A percentile compares a stretch with the other conserved stretches of the same genome.
Conservation (phyloP, 306 rosid genomes). For the Prinsepia uniflora region DNA sequence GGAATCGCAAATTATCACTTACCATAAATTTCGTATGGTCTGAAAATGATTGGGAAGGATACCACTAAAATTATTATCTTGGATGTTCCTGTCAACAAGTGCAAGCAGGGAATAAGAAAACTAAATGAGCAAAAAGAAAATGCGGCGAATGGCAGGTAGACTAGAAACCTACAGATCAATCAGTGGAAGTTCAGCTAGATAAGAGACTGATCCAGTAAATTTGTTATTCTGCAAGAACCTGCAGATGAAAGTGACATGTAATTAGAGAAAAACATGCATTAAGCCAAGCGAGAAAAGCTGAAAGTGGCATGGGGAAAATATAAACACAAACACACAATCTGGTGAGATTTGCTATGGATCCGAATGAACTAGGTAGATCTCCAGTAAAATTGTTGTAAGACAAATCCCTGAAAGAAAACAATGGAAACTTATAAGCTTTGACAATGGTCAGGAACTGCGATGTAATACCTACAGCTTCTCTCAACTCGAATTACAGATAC, state of each 20-base stretch:
- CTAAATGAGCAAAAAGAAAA: background rate
- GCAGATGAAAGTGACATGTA: constrained; percentile 25
- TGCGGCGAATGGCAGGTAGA: background rate
- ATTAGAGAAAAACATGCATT: background rate
- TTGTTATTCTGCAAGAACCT: constrained; percentile 75
- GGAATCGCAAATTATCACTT: constrained; percentile 19
- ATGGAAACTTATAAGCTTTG: background rate
- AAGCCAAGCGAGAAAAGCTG: constrained; percentile 4
- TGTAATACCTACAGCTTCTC: too few species aligned
- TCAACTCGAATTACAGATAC: too few species aligned
- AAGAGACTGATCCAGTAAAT: constrained; percentile 85
- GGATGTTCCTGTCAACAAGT: constrained; percentile 61
- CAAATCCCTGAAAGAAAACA: constrained; percentile 63
- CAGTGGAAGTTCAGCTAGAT: constrained; percentile 75
- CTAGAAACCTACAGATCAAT: constrained; percentile 58
- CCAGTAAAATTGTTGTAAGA: constrained; percentile 76
- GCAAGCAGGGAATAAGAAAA: constrained; percentile 24
- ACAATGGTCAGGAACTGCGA: too few species aligned
- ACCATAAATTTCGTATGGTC: constrained; percentile 84
- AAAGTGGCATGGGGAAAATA: background rate
- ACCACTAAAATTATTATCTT: constrained; percentile 80
- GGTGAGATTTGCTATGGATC: constrained; percentile 56
- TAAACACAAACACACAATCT: constrained; percentile 48
- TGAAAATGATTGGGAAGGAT: constrained; percentile 71
- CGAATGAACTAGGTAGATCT: constrained; percentile 93